Percentiles rank a stretch among this genome's conserved stretches.
Conservation (phyloP, 2,329 filamentous ascomycete species). For the Canariomyces notabilis region DNA sequence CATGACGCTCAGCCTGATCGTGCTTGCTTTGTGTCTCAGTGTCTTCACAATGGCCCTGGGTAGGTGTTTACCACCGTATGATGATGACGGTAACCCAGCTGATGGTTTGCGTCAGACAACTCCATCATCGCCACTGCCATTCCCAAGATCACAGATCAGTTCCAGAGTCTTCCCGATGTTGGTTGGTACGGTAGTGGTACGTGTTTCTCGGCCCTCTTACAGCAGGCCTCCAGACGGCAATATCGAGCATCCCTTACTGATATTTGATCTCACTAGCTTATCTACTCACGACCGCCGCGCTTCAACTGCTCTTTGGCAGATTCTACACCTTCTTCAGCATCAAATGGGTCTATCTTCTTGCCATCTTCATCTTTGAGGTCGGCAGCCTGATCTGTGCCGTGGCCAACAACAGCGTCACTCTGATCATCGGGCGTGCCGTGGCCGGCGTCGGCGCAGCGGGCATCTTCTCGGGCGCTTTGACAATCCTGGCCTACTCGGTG, state of each 20-base stretch:
- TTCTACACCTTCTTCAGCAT: conserved; percentile 39
- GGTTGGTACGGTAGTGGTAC: conserved; percentile 39
- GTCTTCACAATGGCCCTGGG: conserved; percentile 43
- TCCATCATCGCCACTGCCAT: conserved; percentile 38
- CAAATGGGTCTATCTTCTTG: conserved; percentile 34
- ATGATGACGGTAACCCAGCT: neutral
- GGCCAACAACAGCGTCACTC: conserved; percentile 27
- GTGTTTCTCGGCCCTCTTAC: neutral
- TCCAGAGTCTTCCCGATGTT: conserved; percentile 39
- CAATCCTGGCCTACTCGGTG: conserved; percentile 33
- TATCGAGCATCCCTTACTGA: neutral
- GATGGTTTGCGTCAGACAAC: conserved; percentile 21
- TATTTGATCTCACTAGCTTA: conserved; percentile 27
- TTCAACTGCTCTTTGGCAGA: conserved; percentile 34
- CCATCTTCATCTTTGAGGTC: conserved; percentile 37
- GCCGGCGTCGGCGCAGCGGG: conserved; percentile 35
- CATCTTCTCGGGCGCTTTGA: conserved; percentile 38
- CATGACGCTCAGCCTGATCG: conserved; percentile 35
- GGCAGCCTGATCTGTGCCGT: conserved; percentile 36
- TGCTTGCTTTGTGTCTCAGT: conserved; percentile 39
- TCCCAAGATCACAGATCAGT: conserved; percentile 35
- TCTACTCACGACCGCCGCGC: conserved; percentile 35
- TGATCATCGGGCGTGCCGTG: conserved; percentile 29
- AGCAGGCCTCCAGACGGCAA: too few species aligned
- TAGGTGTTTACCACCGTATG: conserved; percentile 6